Base-by-base conservation (phyloP, 2,329 filamentous ascomycete species). In the Macrophomina pseudophaseolina region DNA sequence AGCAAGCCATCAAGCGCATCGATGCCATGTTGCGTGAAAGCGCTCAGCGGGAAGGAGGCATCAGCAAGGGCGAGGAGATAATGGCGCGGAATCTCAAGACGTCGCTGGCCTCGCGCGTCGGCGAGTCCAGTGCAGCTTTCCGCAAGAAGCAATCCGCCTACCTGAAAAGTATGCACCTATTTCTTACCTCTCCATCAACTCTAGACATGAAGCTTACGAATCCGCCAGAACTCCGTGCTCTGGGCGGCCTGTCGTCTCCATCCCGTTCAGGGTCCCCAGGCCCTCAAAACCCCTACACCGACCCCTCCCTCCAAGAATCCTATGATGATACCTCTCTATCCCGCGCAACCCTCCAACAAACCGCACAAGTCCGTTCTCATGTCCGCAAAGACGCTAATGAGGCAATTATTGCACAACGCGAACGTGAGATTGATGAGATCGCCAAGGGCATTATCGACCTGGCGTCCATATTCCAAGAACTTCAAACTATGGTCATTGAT, bases 71-170 rank as follows among this genome's bases (percentile, higher is more conserved):
- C 42, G 95, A 99, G 78, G 93, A 97, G 81, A 92, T 88, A 12
- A 98, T 99, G 94, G 95, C 94, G 60, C 90, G 89, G 80, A 99
- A 99, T 75, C 92, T 99, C 67, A 94, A 98, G 79, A 93, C 96
- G 70, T 95, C 92, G 16, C 85, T 98, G 46, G 95, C 95, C 0
- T 85, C 92, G 1, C 86, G 92, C 69, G 93, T 98, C 0, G 94
- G 97, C 78, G 94, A 98, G 72, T 90, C 93, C 56, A 97, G 94
- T 81, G 91, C 95, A 35, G 86, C 87, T 69, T 99, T 99, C 78
- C 88, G 95, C 74, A 99, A 98, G 85, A 98, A 97, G 82, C 95
- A 99, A 82, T 94, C 94, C 76, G 91, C 90, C 62, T 99, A 99
- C 80, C 81, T 99, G 64, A 97, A 96, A 81, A 97, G 93, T 97